Conservation (phyloP, 306 rosid species). For the Casuarina equisetifolia region DNA sequence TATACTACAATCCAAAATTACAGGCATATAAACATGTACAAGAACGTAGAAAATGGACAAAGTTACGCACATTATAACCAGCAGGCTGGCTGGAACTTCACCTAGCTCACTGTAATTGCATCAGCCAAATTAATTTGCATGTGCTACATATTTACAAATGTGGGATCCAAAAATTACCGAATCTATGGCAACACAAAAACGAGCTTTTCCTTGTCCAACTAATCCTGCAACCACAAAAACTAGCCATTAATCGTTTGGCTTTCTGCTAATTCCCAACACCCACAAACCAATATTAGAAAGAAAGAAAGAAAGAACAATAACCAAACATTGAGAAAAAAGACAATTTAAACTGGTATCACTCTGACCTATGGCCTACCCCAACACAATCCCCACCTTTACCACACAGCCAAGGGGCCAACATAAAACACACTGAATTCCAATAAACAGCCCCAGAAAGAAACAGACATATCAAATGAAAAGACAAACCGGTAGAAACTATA, state of each 20-base stretch:
- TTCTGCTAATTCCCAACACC: not conserved
- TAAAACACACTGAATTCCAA: not conserved
- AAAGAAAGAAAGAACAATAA: not conserved
- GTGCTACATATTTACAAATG: conserved; percentile 3
- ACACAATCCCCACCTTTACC: not conserved
- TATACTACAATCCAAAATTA: not conserved
- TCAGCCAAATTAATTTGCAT: conserved; percentile 6
- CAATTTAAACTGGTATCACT: not conserved
- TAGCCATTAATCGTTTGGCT: not conserved
- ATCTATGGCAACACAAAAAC: conserved; percentile 73
- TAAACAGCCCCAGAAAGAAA: not conserved
- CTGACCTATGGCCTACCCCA: not conserved
- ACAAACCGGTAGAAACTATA: not conserved
- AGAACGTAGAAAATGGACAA: conserved; percentile 3
- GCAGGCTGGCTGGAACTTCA: conserved; percentile 22
- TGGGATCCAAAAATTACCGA: conserved; percentile 47
- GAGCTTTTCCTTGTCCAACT: conserved; percentile 56
- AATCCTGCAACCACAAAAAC: conserved; percentile 50
- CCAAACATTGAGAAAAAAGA: not conserved
- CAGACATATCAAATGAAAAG: not conserved
- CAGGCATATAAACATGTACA: not conserved
- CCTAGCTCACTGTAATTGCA: conserved; percentile 15
- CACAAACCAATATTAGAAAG: not conserved
- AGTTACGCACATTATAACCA: conserved; percentile 1
- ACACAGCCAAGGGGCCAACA: not conserved